phyloP scores from a whole-genome alignment of 2,329 filamentous ascomycete genomes.

The Trichoderma polysporum region DNA sequence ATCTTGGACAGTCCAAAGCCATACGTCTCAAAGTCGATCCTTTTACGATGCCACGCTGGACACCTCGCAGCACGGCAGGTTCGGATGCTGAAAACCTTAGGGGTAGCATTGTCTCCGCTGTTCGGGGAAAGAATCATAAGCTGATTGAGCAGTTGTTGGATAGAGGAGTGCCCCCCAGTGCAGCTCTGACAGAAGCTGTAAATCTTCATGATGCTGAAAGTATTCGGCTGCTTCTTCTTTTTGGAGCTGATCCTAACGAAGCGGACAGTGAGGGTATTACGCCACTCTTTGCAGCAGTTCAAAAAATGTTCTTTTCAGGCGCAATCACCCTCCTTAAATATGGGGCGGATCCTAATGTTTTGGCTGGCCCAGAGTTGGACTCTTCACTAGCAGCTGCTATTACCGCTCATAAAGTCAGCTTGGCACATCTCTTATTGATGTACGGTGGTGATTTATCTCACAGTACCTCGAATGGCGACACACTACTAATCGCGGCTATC shows the following conservation, averaged over 20 bases:
- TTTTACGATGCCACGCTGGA: conserved; percentile 51
- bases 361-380: conserved; percentile 50
- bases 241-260: conserved; percentile 57
- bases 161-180: conserved; percentile 52
- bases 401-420: conserved; percentile 52
- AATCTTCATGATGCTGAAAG: conserved; percentile 51
- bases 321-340: conserved; percentile 64
- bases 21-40: conserved; percentile 49
- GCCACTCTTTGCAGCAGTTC: conserved; percentile 52
- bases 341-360: conserved; percentile 58
- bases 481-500: conserved; percentile 60
- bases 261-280: conserved; percentile 49
- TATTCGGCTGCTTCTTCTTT: conserved; percentile 55
- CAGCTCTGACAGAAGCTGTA: conserved; percentile 55
- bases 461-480: conserved; percentile 56
- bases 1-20: conserved; percentile 7
- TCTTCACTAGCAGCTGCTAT: conserved; percentile 55
- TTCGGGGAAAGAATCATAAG: conserved; percentile 57
- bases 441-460: conserved; percentile 60
- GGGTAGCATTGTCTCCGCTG: conserved; percentile 51
- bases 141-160: conserved; percentile 58
- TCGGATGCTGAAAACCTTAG: conserved; percentile 24
- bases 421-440: conserved; percentile 59
- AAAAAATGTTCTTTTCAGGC: conserved; percentile 54
- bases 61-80: conserved; percentile 32